Base-by-base conservation (phyloP, 1,139 yeast species). In the Pichia sp. region DNA sequence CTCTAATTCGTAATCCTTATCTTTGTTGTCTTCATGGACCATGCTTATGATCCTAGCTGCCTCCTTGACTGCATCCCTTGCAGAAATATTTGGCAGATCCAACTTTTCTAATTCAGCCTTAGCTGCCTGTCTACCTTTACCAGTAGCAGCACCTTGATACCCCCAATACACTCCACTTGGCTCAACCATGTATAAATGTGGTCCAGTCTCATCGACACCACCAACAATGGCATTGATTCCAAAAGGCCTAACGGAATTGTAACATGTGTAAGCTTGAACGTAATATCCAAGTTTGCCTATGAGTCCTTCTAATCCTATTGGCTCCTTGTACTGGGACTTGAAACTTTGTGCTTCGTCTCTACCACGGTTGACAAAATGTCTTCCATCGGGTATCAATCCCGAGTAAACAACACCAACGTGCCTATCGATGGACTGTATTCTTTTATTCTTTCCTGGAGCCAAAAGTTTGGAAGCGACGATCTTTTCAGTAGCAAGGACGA, bases 131-230 rank as follows among this genome's bases (percentile, higher is more conserved):
- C 97, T 78, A 31, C 98, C 98, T 60, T 91, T 93, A 44, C 99
- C 99, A 5, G 96, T 77, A 24, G 98, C 98, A 33, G 96, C 95
- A 39, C 96, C 98, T 37, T 74, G 72, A 62, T 91, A 93, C 32
- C 99, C 99, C 97, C 98, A 91, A 55, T 79, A 84, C 1, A 87
- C 70, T 43, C 99, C 98, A 59, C 94, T 84, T 47, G 99, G 98
- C 60, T 93, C 99, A 45, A 93, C 72, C 96, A 91, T 88, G 64
- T 83, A 88, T 55, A 93, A 71, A 58, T 88, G 96, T 26, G 95
- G 78, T 9, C 95, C 95, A 44, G 81, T 74, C 29, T 74, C 78
- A 58, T 88, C 97, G 33, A 85, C 77, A 45, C 98, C 98, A 32
- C 96, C 98, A 35, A 93, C 73, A 46, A 93, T 88, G 13, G 95